Percentiles rank a stretch among this genome's conserved stretches.
phyloP scores from a whole-genome alignment of 176 grass and related monocot species.

The Aegilops bicornis region DNA sequence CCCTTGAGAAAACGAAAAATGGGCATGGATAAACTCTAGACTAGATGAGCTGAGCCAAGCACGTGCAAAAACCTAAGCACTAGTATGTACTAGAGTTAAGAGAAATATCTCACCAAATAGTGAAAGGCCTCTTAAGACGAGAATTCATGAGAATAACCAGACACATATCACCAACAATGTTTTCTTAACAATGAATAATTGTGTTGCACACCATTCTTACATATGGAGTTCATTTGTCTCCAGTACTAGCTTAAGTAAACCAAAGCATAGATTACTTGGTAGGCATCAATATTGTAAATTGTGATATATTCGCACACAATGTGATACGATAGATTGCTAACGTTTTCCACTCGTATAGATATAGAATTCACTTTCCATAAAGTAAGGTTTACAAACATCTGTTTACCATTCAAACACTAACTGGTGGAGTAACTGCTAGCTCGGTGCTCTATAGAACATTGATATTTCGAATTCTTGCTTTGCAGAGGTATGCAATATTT shows the following conservation, averaged over 20 bases:
- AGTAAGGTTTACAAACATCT: background rate
- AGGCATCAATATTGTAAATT: background rate
- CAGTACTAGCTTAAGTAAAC: conserved; percentile 3
- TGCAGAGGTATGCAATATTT: conserved; percentile 11
- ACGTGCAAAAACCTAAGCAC: background rate
- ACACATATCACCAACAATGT: conserved; percentile 26
- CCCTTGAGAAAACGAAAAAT: background rate
- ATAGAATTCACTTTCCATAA: background rate
- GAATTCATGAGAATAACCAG: conserved; percentile 18
- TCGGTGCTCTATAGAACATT: conserved; percentile 2
- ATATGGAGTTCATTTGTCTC: background rate
- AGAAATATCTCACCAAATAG: background rate
- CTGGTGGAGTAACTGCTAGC: background rate
- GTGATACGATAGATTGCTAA: background rate
- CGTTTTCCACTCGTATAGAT: background rate
- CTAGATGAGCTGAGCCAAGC: conserved; percentile 1
- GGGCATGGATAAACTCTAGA: background rate
- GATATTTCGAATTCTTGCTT: conserved; percentile 4
- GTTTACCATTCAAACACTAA: conserved; percentile 16
- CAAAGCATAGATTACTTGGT: background rate
- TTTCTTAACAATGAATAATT: conserved; percentile 20
- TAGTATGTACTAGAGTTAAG: background rate
- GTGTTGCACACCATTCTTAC: background rate
- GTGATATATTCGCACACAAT: background rate
- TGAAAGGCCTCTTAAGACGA: background rate